These are phyloP conservation scores for Pythium scleroteichum DNA, from an alignment of 352 stramenopile genomes.

Conservation along the genomic window DNA sequence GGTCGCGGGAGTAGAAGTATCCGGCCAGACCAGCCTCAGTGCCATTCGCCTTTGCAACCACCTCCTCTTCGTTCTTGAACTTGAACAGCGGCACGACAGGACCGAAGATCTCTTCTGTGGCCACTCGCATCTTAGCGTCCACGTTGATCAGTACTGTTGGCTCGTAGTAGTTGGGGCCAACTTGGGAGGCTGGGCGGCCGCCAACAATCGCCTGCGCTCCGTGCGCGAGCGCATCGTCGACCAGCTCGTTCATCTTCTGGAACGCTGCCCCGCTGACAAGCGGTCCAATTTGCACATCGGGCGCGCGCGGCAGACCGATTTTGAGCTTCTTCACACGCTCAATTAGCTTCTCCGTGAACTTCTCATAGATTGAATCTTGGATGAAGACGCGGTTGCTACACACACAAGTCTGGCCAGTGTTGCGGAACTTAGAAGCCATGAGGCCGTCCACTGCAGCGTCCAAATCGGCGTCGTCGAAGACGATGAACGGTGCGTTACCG, in stretches of 20 bases:
- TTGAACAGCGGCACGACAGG: conserved; percentile 92
- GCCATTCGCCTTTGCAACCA: conserved; percentile 94
- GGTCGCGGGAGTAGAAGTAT: conserved; percentile 94
- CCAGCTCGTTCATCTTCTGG: conserved; percentile 82
- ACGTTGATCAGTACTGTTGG: conserved; percentile 92
- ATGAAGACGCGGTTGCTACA: conserved; percentile 94
- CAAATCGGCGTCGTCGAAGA: conserved; percentile 89
- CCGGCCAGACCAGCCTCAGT: conserved; percentile 90
- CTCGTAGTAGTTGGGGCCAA: conserved; percentile 91
- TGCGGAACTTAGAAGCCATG: conserved; percentile 88
- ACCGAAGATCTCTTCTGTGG: conserved; percentile 96
- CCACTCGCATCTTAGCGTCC: conserved; percentile 84
- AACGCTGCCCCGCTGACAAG: conserved; percentile 93
- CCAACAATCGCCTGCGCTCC: conserved; percentile 88
- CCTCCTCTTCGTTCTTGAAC: conserved; percentile 96
- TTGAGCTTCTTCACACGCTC: conserved; percentile 78
- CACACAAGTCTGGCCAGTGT: conserved; percentile 89
- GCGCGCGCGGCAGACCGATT: conserved; percentile 86
- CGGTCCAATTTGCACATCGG: conserved; percentile 88
- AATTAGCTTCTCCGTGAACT: conserved; percentile 88
- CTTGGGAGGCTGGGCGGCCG: conserved; percentile 58
- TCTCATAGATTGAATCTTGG: conserved; percentile 91
- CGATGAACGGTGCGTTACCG: conserved; percentile 92
- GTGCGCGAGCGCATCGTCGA: conserved; percentile 90
- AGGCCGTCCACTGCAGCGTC: conserved; percentile 84